A percentile compares a stretch with the other conserved stretches of the same genome.
phyloP scores from a whole-genome alignment of 805 yeast species.

The Hagleromyces aurorensis region DNA sequence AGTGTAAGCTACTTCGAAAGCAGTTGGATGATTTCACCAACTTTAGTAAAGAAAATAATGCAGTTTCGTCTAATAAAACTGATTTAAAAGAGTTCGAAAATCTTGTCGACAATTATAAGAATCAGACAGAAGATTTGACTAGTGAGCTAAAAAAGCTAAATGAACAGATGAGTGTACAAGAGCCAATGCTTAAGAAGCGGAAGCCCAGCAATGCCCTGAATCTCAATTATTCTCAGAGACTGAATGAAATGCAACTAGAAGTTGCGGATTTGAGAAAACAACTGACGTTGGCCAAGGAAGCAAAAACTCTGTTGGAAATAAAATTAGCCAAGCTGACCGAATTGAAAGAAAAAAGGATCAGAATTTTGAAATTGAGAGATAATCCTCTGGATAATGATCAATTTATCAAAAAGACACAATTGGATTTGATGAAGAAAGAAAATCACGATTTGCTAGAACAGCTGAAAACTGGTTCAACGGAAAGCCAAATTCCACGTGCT shows the following conservation, averaged over 20 bases:
- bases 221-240: slow-evolving; percentile 24
- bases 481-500: slow-evolving; percentile 29
- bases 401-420: slow-evolving; percentile 43
- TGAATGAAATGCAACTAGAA: slow-evolving; percentile 35
- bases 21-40: slow-evolving; percentile 43
- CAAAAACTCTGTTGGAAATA: slow-evolving; percentile 31
- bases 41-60: slow-evolving; percentile 15
- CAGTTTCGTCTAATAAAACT: slow-evolving; percentile 14
- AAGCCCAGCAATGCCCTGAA: slow-evolving; percentile 23
- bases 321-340: slow-evolving; percentile 32
- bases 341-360: slow-evolving; percentile 34
- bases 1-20: slow-evolving; percentile 47
- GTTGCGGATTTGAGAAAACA: slow-evolving; percentile 34
- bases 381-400: slow-evolving; percentile 63
- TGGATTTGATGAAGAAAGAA: slow-evolving; percentile 48
- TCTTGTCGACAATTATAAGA: slow-evolving; percentile 49
- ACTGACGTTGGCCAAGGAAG: slow-evolving; percentile 32
- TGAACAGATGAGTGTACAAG: slow-evolving; percentile 16
- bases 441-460: slow-evolving; percentile 44
- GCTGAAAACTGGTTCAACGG: slow-evolving; percentile 11
- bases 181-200: slow-evolving; percentile 22
- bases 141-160: slow-evolving; percentile 32
- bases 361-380: slow-evolving; percentile 53
- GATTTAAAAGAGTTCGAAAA: slow-evolving; percentile 17
- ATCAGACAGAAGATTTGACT: slow-evolving; percentile 39